Evolutionary conservation across 495 filamentous ascomycete genomes (phyloP), one percentile per base, ranked within the genome.

Genomic region (Friedmanniomyces endolithicus): DNA sequence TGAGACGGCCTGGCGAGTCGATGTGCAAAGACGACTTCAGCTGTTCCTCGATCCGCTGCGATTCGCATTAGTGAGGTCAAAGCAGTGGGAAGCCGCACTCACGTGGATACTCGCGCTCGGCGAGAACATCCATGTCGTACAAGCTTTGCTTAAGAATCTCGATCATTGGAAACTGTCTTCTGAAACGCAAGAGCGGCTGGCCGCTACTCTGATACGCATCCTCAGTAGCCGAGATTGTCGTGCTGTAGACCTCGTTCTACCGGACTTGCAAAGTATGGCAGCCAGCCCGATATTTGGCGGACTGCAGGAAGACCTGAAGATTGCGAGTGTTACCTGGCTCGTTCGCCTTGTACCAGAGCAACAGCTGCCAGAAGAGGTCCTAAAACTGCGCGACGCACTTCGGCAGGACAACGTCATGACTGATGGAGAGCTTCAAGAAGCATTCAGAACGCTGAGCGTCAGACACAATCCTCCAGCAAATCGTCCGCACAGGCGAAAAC

Each of bases 231-330:
- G 47, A 7, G 19, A 49, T 17, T 24, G 33, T n/a, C 4, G 2
- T 11, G 22, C 27, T n/a, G 22, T 24, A 3, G 53, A 53, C 11
- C 11, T 20, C 29, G 23, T 61, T 9, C 31, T 61, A 12, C 22
- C 49, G 3, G 11, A n/a, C 0, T 20, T 57, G 19, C 14, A 23
- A 9, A 19, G 39, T 1, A 1, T 52, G 1, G 53, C 50, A 6
- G 11, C 33, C 1, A 31, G 16, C 7, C n/a, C 47, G 7, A 23
- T 1, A 8, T 61, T 57, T 23, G 49, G 49, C 25, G 12, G 20
- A 9, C 37, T 57, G 3, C 54, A 57, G 29, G 55, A 57, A 45
- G 54, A 57, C 40, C 33, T 61, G 12, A 48, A 25, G 33, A 54
- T 57, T 24, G 48, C 59, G 8, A 47, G 50, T 6, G 27, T 35